Percentiles rank a stretch among this genome's conserved stretches.
Evolutionary conservation across 345 rosid genomes (phyloP).

Genomic region (Populus ilicifolia): DNA sequence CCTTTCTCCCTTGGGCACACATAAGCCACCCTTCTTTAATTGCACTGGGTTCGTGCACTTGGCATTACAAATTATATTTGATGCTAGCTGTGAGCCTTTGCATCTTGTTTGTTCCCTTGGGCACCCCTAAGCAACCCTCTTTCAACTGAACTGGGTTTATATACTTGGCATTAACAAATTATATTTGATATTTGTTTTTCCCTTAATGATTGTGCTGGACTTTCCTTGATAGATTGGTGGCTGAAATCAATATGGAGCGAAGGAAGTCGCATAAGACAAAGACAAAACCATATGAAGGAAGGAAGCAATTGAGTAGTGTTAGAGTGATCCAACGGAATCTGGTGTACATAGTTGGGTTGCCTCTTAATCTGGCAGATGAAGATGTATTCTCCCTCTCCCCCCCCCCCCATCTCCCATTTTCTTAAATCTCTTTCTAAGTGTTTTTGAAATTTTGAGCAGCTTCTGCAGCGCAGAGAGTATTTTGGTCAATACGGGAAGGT

Average conservation of each 20-base stretch:
- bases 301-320: slow-evolving; percentile 74
- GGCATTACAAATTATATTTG: not conserved
- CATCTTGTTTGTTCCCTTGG: too few relatives aligned
- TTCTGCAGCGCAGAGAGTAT: slow-evolving; percentile 70
- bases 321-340: slow-evolving; percentile 82
- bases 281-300: slow-evolving; percentile 61
- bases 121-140: too few relatives aligned
- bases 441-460: slow-evolving; percentile 35
- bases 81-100: too few relatives aligned
- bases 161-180: not conserved
- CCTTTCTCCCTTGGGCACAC: too few relatives aligned
- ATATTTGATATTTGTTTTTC: not conserved
- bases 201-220: not conserved
- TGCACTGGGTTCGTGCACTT: not conserved
- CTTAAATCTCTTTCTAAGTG: not conserved
- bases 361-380: slow-evolving; percentile 83
- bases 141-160: not conserved
- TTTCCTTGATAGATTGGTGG: slow-evolving; percentile 44
- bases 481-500: slow-evolving; percentile 95
- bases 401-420: not conserved
- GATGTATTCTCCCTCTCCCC: slow-evolving; percentile 43
- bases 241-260: slow-evolving; percentile 63
- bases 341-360: slow-evolving; percentile 88
- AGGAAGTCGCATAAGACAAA: slow-evolving; percentile 70
- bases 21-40: too few relatives aligned